Conservation (phyloP, 495 filamentous ascomycete genomes). For the Parachaetomium inaequale region DNA sequence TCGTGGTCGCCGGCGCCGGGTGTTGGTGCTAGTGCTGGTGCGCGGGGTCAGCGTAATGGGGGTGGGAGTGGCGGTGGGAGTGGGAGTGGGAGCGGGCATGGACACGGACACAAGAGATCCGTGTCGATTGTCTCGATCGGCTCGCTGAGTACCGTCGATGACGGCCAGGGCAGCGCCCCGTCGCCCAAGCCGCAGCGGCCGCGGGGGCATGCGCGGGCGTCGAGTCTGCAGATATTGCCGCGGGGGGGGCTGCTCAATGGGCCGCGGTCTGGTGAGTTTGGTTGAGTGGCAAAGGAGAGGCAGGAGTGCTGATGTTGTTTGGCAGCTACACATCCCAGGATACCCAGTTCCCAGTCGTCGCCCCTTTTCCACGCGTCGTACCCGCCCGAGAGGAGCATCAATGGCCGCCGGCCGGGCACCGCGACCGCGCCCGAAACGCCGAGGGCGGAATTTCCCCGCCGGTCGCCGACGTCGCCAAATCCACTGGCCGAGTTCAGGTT, state of each 20-base stretch:
- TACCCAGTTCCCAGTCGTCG: constrained; percentile 37
- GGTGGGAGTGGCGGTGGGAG: background rate
- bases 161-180: constrained; percentile 5
- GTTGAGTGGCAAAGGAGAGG: background rate
- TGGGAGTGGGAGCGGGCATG: constrained; percentile 16
- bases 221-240: constrained; percentile 76
- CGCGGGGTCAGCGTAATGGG: background rate
- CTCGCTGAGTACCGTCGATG: constrained; percentile 47
- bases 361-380: constrained; percentile 49
- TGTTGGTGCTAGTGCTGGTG: constrained; percentile 12
- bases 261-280: constrained; percentile 32
- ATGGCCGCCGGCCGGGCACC: constrained; percentile 36
- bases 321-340: constrained; percentile 41
- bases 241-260: constrained; percentile 41
- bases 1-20: constrained; percentile 33
- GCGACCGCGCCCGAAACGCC: constrained; percentile 43
- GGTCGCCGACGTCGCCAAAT: constrained; percentile 39
- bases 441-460: constrained; percentile 25
- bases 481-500: constrained; percentile 65
- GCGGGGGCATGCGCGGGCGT: constrained; percentile 71
- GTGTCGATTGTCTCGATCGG: constrained; percentile 95
- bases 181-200: constrained; percentile 46
- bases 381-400: constrained; percentile 39
- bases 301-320: constrained; percentile 7
- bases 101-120: constrained; percentile 61